phyloP scores from a whole-genome alignment of 164 flowering plant species.

The Magnolia officinalis region DNA sequence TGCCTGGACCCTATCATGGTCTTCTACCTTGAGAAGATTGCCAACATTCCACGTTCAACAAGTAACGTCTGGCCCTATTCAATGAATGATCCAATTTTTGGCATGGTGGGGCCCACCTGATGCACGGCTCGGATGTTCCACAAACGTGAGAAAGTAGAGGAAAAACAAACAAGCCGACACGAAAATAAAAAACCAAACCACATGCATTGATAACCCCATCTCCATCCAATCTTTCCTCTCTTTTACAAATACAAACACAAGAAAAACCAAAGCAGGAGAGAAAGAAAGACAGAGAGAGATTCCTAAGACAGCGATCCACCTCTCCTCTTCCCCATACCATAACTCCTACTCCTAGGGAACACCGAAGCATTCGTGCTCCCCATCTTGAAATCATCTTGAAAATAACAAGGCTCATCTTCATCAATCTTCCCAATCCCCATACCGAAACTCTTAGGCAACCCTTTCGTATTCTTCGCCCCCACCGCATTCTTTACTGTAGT shows the following conservation, averaged over 20 bases:
- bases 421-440: slow-evolving; percentile 64
- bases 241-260: not conserved
- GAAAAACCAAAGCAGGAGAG: not conserved
- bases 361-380: not conserved
- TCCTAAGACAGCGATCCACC: not conserved
- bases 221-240: not conserved
- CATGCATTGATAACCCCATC: not conserved
- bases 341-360: slow-evolving; percentile 11
- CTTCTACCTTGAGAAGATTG: too few species aligned
- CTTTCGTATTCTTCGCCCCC: not conserved
- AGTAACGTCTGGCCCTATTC: too few species aligned
- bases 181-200: not conserved
- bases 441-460: slow-evolving; percentile 34
- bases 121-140: not conserved
- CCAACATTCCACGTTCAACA: too few species aligned
- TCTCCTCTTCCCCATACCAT: slow-evolving; percentile 3
- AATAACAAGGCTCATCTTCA: slow-evolving; percentile 55
- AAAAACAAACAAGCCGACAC: not conserved
- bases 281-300: too few species aligned
- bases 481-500: slow-evolving; percentile 2
- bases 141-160: not conserved
- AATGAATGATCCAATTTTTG: too few species aligned
- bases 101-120: not conserved
- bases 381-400: slow-evolving; percentile 22
- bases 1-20: too few species aligned